These are phyloP conservation scores for Clarireedia homoeocarpa DNA, from an alignment of 2,329 filamentous ascomycete species.

Conservation along the genomic window DNA sequence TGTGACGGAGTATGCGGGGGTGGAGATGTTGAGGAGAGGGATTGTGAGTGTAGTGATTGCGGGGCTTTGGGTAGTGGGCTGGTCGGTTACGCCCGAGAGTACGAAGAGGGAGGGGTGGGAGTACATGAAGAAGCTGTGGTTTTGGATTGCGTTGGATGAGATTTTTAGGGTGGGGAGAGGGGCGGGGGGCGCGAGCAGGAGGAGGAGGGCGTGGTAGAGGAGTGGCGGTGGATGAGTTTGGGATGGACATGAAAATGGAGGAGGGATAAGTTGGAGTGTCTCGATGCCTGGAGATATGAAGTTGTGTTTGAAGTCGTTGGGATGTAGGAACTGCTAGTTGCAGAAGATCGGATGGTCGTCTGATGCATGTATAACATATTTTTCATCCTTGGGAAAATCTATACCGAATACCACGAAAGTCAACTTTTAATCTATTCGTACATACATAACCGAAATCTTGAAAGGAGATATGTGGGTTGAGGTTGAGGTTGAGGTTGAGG, in stretches of 20 bases:
- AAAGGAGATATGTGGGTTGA: too few species aligned
- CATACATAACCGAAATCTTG: too few species aligned
- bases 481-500: too few species aligned
- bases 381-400: too few species aligned
- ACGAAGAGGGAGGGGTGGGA: slow-evolving; percentile 14
- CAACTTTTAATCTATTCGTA: too few species aligned
- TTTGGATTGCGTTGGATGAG: slow-evolving; percentile 19
- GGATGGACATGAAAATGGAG: background rate
- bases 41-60: slow-evolving; percentile 11
- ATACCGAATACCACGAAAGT: too few species aligned
- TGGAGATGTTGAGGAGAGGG: slow-evolving; percentile 12
- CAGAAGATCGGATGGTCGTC: too few species aligned
- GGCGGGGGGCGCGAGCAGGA: background rate
- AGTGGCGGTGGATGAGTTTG: background rate
- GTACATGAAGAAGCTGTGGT: slow-evolving; percentile 18
- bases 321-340: too few species aligned
- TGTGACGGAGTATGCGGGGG: slow-evolving; percentile 7
- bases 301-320: too few species aligned
- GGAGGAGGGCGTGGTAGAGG: background rate
- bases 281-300: too few species aligned
- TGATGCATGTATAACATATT: too few species aligned
- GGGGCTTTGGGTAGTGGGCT: slow-evolving; percentile 16
- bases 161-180: slow-evolving; percentile 7
- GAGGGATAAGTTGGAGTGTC: too few species aligned
- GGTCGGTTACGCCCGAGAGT: slow-evolving; percentile 12